phyloP scores from a whole-genome alignment of 2,329 filamentous ascomycete genomes.

The Colletotrichum graminicola region DNA sequence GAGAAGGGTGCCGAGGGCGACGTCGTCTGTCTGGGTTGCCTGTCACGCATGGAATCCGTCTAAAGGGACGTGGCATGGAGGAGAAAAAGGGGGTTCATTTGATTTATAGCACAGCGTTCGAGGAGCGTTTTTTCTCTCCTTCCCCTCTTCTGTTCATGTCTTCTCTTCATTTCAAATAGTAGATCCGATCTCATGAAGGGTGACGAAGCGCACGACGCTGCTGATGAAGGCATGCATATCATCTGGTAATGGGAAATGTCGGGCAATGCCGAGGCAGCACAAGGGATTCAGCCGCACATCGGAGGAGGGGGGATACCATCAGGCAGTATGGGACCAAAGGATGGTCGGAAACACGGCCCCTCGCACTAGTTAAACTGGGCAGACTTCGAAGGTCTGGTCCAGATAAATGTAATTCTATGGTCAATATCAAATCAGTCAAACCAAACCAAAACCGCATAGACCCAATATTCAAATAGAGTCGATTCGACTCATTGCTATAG shows the following conservation, averaged over 20 bases:
- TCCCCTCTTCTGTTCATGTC: not conserved
- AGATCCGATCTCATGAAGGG: not conserved
- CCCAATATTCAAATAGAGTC: not conserved
- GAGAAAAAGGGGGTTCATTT: not conserved
- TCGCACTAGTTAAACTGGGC: conserved; percentile 11
- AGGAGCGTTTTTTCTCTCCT: not conserved
- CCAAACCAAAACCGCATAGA: not conserved
- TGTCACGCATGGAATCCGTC: conserved; percentile 58
- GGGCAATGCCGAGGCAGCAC: conserved; percentile 29
- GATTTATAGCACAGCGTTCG: conserved; percentile 18
- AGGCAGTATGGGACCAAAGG: conserved; percentile 12
- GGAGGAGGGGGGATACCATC: conserved; percentile 21
- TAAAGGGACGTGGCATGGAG: conserved; percentile 44
- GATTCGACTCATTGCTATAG: not conserved
- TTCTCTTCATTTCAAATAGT: not conserved
- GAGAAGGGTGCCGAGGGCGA: conserved; percentile 75
- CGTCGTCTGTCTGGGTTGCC: conserved; percentile 74
- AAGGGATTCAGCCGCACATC: not conserved
- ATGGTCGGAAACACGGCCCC: not conserved
- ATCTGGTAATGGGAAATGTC: conserved; percentile 17
- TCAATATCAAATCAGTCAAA: conserved; percentile 4
- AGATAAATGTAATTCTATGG: conserved; percentile 30
- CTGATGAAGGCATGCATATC: conserved; percentile 39
- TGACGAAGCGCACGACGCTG: conserved; percentile 15
- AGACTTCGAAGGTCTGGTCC: conserved; percentile 8